Conservation (phyloP, 352 stramenopile species). For the Phytophthora cryptogea region DNA sequence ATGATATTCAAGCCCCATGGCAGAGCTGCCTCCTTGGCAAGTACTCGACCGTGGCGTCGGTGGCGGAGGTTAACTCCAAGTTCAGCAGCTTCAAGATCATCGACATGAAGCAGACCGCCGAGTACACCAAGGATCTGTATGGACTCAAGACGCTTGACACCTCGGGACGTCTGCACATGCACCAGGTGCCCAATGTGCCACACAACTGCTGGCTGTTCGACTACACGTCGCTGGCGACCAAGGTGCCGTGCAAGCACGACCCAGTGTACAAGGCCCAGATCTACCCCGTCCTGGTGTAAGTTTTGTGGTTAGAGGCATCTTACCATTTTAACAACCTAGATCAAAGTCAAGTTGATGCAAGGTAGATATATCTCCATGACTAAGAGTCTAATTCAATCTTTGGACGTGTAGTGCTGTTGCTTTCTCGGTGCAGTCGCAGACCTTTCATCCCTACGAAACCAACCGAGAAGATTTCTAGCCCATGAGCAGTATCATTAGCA, state of each 20-base stretch:
- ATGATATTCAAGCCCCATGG: constrained; percentile 46
- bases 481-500: constrained; percentile 23
- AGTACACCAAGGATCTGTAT: constrained; percentile 46
- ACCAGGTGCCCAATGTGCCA: constrained; percentile 31
- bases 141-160: constrained; percentile 44
- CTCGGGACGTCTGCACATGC: constrained; percentile 27
- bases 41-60: constrained; percentile 39
- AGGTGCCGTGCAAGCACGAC: constrained; percentile 30
- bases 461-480: not conserved
- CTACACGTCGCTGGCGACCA: constrained; percentile 38
- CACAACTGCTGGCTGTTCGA: constrained; percentile 54
- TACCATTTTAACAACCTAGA: not conserved
- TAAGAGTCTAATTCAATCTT: constrained; percentile 8
- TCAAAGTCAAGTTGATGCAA: not conserved
- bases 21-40: constrained; percentile 42
- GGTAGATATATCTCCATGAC: not conserved
- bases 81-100: constrained; percentile 38
- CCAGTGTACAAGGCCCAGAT: constrained; percentile 41
- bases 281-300: constrained; percentile 35
- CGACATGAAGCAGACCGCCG: constrained; percentile 35
- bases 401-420: too few species aligned
- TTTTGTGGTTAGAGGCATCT: too few species aligned
- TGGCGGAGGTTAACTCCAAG: constrained; percentile 37
- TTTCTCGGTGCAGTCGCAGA: constrained; percentile 1
- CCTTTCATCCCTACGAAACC: constrained; percentile 27